Evolutionary conservation across 1,284 basidiomycete species (phyloP), one percentile per base, ranked within the genome.

Genomic region (Rhizoctonia solani): DNA sequence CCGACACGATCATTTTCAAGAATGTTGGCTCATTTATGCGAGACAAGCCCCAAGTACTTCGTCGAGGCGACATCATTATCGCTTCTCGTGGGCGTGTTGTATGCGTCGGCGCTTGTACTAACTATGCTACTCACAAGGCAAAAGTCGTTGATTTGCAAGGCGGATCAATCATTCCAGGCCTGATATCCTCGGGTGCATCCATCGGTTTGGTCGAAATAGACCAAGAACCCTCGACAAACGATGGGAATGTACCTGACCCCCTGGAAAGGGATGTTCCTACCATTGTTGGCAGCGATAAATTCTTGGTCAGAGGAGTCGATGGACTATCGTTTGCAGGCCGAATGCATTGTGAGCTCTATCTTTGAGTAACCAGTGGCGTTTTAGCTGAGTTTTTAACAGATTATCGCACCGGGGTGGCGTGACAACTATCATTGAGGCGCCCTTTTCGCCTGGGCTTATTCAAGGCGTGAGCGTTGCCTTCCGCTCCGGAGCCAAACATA

Each of bases 241-340:
- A 68, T 37, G 59, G 67, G 9, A 3, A 11, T 5, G 27, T 42
- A 32, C 21, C 14, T 1, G 52, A 61, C 44, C 49, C 50, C 8
- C n/a, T 65, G 50, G 85, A 44, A 27, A 34, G 41, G 19, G 39
- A 25, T 16, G 25, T 65, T 8, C 61, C 61, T 11, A 25, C 52
- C 14, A 54, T 65, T 32, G 50, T 50, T 3, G 50, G 61, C 49
- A 82, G 83, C 14, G 80, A 85, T 27, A 83, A 82, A 25, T 73
- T 81, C 0, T 74, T 90, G 42, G 83, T 89, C 25, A 80, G 81
- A 32, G 90, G 87, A 0, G 82, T 84, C 3, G 92, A 94, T 74
- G 90, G 90, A 0, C 79, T 92, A 11, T 81, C 84, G 58, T 92
- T 89, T 72, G 80, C 80, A 2, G 85, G 85, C 21, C 83, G 90